Evolutionary conservation across 352 stramenopile genomes (phyloP).

Genomic region (Phytophthora pinifolia): DNA sequence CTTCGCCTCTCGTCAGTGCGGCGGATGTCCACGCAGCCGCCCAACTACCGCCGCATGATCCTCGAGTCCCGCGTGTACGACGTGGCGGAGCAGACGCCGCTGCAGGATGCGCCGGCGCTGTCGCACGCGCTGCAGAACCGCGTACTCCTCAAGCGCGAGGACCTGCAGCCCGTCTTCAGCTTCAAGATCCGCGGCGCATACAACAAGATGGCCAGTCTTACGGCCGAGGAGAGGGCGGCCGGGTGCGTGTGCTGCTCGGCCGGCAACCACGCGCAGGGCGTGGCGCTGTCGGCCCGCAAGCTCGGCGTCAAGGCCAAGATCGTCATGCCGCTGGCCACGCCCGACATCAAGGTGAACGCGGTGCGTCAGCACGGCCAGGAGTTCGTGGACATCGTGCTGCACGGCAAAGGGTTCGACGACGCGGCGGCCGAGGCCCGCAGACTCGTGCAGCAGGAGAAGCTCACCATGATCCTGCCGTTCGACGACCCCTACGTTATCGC

Average conservation of each 20-base stretch:
- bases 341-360: conserved; percentile 94
- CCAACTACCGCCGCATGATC: conserved; percentile 87
- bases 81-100: conserved; percentile 79
- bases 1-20: conserved; percentile 16
- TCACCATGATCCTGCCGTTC: conserved; percentile 97
- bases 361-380: conserved; percentile 87
- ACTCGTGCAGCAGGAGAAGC: conserved; percentile 88
- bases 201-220: conserved; percentile 97
- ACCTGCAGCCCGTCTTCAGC: conserved; percentile 97
- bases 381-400: conserved; percentile 92
- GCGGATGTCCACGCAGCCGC: conserved; percentile 19
- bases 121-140: conserved; percentile 77
- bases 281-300: conserved; percentile 93
- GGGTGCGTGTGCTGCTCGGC: conserved; percentile 87
- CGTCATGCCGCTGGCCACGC: conserved; percentile 98
- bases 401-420: conserved; percentile 98
- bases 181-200: conserved; percentile 99
- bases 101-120: conserved; percentile 68
- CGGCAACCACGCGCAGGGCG: conserved; percentile 98
- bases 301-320: conserved; percentile 95
- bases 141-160: conserved; percentile 95
- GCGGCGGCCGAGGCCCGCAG: conserved; percentile 90
- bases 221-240: conserved; percentile 57
- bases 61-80: conserved; percentile 88
- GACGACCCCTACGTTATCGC: conserved; percentile 98